Conservation (phyloP, 805 yeast genomes). For the Saccharomycopsis fodiens region DNA sequence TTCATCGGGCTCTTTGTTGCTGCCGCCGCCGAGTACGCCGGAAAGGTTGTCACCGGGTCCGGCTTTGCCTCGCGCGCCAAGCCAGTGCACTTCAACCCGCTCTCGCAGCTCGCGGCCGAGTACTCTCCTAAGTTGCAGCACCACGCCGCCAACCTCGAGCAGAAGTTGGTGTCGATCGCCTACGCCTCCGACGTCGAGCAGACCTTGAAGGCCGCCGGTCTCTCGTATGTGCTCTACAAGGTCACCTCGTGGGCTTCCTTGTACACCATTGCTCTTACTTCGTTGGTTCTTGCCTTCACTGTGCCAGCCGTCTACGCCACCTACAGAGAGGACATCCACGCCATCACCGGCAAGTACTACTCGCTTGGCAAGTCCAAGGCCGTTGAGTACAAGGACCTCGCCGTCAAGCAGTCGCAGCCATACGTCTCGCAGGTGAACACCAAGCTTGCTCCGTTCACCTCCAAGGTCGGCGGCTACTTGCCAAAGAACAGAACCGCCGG, state of each 20-base stretch:
- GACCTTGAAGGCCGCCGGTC: slow-evolving; percentile 66
- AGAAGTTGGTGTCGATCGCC: slow-evolving; percentile 45
- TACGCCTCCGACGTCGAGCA: slow-evolving; percentile 65
- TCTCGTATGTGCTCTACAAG: slow-evolving; percentile 57
- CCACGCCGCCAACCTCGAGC: slow-evolving; percentile 44
- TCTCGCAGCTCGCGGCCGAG: slow-evolving; percentile 33
- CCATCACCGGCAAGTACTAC: slow-evolving; percentile 38
- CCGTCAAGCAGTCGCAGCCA: slow-evolving; percentile 51
- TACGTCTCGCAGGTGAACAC: slow-evolving; percentile 47
- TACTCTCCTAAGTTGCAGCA: slow-evolving; percentile 37
- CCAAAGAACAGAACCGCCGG: slow-evolving; percentile 64
- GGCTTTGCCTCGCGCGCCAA: slow-evolving; percentile 76
- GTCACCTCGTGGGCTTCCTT: slow-evolving; percentile 71
- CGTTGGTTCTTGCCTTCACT: slow-evolving; percentile 59
- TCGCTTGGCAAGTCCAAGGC: slow-evolving; percentile 38
- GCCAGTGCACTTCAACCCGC: slow-evolving; percentile 43
- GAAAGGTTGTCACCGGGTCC: slow-evolving; percentile 62
- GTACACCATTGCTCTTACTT: slow-evolving; percentile 52
- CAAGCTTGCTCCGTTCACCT: slow-evolving; percentile 61
- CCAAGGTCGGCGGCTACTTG: slow-evolving; percentile 35
- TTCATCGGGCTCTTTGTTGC: slow-evolving; percentile 53
- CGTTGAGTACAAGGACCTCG: slow-evolving; percentile 30
- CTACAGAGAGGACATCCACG: slow-evolving; percentile 71
- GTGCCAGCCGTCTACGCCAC: slow-evolving; percentile 66
- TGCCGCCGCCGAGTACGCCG: slow-evolving; percentile 70